These are phyloP conservation scores for Begonia masoniana DNA, from an alignment of 306 rosid genomes.

Conservation along the genomic window DNA sequence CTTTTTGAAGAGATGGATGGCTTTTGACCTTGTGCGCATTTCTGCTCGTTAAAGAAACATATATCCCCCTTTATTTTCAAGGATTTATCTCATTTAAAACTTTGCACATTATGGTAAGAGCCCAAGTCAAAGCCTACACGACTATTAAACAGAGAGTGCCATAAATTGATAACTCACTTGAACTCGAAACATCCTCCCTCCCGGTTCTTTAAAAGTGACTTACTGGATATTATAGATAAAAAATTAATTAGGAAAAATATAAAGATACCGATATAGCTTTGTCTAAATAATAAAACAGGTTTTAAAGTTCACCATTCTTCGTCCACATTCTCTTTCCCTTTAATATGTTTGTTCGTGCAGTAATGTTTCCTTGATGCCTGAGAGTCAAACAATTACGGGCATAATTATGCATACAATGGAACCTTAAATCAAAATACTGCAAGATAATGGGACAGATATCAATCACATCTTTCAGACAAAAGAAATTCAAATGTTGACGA, in stretches of 20 bases:
- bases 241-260: slow-evolving; percentile 12
- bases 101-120: neutral
- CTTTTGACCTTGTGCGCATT: slow-evolving; percentile 59
- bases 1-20: slow-evolving; percentile 79
- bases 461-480: neutral
- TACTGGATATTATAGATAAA: slow-evolving; percentile 31
- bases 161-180: slow-evolving; percentile 39
- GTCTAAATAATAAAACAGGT: no score
- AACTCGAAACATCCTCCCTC: slow-evolving; percentile 60
- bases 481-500: neutral
- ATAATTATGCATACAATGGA: neutral
- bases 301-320: slow-evolving; percentile 59
- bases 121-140: neutral
- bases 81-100: neutral
- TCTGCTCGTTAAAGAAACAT: slow-evolving; percentile 26
- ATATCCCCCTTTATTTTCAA: neutral
- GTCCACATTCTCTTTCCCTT: slow-evolving; percentile 50
- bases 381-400: slow-evolving; percentile 1
- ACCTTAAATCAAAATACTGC: neutral
- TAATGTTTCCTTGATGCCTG: slow-evolving; percentile 90
- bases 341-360: slow-evolving; percentile 65
- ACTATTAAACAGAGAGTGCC: slow-evolving; percentile 2
- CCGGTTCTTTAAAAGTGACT: slow-evolving; percentile 51
- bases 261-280: no score
- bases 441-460: neutral